Evolutionary conservation across 75 land plant species (phyloP), one percentile per base, ranked within the genome.

Genomic region (Isoetes taiwanensis): DNA sequence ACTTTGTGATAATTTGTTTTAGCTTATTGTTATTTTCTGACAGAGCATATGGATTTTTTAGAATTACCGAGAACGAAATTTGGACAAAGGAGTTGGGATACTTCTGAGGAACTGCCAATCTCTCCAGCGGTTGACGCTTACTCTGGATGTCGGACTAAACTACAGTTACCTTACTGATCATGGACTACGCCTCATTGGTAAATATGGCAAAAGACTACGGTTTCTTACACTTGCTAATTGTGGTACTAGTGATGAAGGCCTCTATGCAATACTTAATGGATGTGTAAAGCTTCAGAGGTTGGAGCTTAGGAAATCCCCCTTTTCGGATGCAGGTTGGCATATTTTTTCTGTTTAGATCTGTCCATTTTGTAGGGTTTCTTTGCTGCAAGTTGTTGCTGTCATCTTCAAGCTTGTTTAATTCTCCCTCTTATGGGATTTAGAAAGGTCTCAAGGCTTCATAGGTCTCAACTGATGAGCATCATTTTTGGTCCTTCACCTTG

Each of bases 161-260:
- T 59, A 23, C 25, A 23, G 23, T 6, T 19, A 19, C 50, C 50
- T 65, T 12, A 65, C 41, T 10, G 67, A 65, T 6, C 43, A 40
- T 32, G 67, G 67, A 3, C 30, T 65, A 32, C 21, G 41, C 43
- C 27, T 41, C 17, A 65, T 65, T 30, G 67, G 67, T 3, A 28
- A 42, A 17, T 65, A 65, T 53, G 67, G 67, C 9, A 31, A 41
- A 48, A 65, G 43, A 10, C 56, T 65, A 0, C 24, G 40, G 31
- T 41, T 57, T 30, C 37, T 65, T 37, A 65, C 67, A 3, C 67
- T 65, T 32, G 38, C 57, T 0, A 52, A 65, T 21, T 65, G 67
- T 58, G 67, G 67, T 9, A 28, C 25, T 34, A 65, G 46, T 31
- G 67, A 57, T 3, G 50, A n/a, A 31, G 64, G 67, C 16, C 46